Percentiles rank a stretch among this genome's conserved stretches.
Conservation (phyloP, 2,329 filamentous ascomycete genomes). For the Paracorniculantispora psalliotae region DNA sequence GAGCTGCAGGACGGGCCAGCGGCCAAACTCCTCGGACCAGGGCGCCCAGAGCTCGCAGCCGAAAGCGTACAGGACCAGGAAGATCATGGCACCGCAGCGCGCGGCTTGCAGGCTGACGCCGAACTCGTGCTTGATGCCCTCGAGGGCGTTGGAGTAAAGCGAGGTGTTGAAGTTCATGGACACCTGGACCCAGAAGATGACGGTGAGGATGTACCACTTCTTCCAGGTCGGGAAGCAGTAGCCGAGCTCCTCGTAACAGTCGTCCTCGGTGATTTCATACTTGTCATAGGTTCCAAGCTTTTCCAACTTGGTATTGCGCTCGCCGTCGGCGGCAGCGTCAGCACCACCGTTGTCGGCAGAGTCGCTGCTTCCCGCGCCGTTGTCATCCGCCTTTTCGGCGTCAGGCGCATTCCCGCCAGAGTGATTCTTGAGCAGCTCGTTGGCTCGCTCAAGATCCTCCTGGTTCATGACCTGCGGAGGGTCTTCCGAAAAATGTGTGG, state of each 20-base stretch:
- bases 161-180: conserved; percentile 79
- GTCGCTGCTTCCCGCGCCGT: conserved; percentile 28
- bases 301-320: conserved; percentile 21
- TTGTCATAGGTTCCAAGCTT: conserved; percentile 36
- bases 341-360: conserved; percentile 16
- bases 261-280: conserved; percentile 46
- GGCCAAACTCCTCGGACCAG: conserved; percentile 78
- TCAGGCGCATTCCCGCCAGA: neutral
- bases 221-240: conserved; percentile 55
- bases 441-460: conserved; percentile 31
- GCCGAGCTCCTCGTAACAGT: conserved; percentile 63
- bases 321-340: neutral
- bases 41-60: conserved; percentile 86
- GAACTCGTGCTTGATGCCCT: conserved; percentile 63
- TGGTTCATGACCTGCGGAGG: conserved; percentile 34
- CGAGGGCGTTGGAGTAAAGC: conserved; percentile 65
- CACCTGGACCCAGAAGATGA: conserved; percentile 69
- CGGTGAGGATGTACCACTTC: conserved; percentile 69
- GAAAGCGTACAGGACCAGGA: conserved; percentile 75
- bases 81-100: conserved; percentile 70
- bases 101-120: conserved; percentile 62
- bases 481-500: conserved; percentile 31
- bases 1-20: conserved; percentile 68
- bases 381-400: conserved; percentile 14
- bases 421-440: conserved; percentile 30